phyloP scores from a whole-genome alignment of 2,329 filamentous ascomycete species.

The Verticillium zaregamsianum region DNA sequence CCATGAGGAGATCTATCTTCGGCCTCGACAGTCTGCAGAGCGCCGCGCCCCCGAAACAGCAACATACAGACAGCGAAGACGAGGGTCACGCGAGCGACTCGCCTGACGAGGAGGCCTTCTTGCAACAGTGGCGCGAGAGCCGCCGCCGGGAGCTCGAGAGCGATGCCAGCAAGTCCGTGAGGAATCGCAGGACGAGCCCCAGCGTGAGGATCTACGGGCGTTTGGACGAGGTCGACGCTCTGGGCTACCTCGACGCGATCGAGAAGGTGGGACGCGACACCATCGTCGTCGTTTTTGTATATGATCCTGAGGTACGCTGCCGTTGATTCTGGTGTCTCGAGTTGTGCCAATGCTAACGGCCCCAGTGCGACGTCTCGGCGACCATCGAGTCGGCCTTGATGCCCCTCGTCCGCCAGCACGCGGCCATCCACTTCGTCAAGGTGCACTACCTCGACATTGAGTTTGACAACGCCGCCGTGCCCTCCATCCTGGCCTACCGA shows the following conservation, averaged over 20 bases:
- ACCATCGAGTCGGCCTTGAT: constrained; percentile 75
- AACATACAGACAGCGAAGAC: constrained; percentile 42
- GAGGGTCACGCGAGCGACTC: constrained; percentile 42
- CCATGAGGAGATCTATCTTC: constrained; percentile 49
- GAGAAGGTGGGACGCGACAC: constrained; percentile 82
- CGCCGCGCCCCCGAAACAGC: constrained; percentile 16
- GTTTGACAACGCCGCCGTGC: constrained; percentile 84
- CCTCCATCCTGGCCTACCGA: constrained; percentile 83
- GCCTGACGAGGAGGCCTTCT: constrained; percentile 73
- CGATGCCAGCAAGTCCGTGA: constrained; percentile 49
- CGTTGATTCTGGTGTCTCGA: neutral
- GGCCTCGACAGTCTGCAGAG: constrained; percentile 32
- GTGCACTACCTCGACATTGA: constrained; percentile 89
- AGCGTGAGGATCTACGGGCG: constrained; percentile 74
- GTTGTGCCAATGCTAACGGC: constrained; percentile 13
- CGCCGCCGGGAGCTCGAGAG: constrained; percentile 73
- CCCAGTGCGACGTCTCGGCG: constrained; percentile 71
- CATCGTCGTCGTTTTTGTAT: constrained; percentile 88
- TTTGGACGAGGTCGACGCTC: constrained; percentile 79
- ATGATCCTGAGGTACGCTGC: constrained; percentile 71
- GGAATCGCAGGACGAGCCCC: constrained; percentile 68
- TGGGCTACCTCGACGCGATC: constrained; percentile 92
- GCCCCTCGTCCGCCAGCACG: constrained; percentile 68
- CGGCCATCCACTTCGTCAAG: constrained; percentile 80
- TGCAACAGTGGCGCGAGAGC: constrained; percentile 79